Conservation (phyloP, 495 filamentous ascomycete species). For the Xylaria acuta region DNA sequence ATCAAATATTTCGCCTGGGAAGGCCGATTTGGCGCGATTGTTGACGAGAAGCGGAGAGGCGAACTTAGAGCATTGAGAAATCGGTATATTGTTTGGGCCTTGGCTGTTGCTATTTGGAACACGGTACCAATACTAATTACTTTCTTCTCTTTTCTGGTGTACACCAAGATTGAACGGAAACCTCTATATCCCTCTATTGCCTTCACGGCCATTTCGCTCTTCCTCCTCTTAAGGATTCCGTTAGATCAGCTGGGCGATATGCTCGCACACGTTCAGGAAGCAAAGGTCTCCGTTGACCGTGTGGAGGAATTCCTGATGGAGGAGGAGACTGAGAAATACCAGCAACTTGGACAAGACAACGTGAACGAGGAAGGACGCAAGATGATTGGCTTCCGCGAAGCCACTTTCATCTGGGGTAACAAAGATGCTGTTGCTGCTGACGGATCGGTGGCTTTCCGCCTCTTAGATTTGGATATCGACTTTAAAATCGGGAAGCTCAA, state of each 20-base stretch:
- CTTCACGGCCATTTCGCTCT: constrained; percentile 95
- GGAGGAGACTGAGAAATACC: constrained; percentile 95
- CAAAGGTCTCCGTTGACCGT: constrained; percentile 94
- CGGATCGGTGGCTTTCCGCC: constrained; percentile 73
- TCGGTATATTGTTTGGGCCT: constrained; percentile 89
- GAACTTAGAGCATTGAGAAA: constrained; percentile 81
- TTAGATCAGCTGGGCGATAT: constrained; percentile 98
- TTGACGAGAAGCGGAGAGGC: constrained; percentile 82
- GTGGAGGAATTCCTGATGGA: constrained; percentile 95
- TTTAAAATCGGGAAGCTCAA: constrained; percentile 85
- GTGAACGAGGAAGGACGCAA: constrained; percentile 64
- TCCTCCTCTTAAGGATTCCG: constrained; percentile 91
- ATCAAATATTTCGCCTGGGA: constrained; percentile 99
- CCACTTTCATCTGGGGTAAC: constrained; percentile 87
- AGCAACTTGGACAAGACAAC: constrained; percentile 74
- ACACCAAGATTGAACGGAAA: constrained; percentile 90
- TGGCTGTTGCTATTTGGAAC: constrained; percentile 93
- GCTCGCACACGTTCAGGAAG: constrained; percentile 98
- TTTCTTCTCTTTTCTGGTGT: constrained; percentile 92
- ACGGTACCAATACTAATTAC: constrained; percentile 95
- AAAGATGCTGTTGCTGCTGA: constrained; percentile 65
- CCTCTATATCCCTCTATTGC: constrained; percentile 90
- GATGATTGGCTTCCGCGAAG: constrained; percentile 82
- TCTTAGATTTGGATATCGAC: constrained; percentile 77
- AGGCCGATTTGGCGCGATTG: constrained; percentile 82